Evolutionary conservation across 78 protist genomes (phyloP).

Genomic region (Paulinella micropora): DNA sequence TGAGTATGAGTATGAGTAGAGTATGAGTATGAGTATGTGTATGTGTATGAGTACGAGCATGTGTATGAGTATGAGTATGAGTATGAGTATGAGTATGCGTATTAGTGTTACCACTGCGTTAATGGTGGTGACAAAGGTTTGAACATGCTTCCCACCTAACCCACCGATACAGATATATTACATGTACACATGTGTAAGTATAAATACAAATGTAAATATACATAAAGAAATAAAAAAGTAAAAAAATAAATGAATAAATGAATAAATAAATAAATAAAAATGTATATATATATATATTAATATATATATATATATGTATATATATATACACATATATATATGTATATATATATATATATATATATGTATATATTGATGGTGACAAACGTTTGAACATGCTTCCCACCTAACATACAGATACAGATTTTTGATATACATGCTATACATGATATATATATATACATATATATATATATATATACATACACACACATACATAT

Average conservation of each 20-base stretch:
- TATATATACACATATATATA: neutral
- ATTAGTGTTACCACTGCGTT: neutral
- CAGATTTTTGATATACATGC: too few relatives aligned
- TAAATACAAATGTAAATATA: neutral
- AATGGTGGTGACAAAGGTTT: too few relatives aligned
- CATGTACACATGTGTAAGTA: neutral
- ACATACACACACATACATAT: neutral
- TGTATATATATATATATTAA: neutral
- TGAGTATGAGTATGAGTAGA: neutral
- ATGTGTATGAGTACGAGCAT: neutral
- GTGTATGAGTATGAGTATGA: neutral
- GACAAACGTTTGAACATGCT: too few relatives aligned
- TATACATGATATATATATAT: neutral
- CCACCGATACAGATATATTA: too few relatives aligned
- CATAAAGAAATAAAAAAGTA: too few relatives aligned
- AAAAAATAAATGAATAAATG: neutral
- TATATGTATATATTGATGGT: neutral
- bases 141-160: too few relatives aligned
- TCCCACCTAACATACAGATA: too few relatives aligned
- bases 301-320: neutral
- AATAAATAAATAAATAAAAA: neutral
- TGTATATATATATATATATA: neutral
- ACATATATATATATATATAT: neutral
- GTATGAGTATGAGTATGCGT: slow-evolving; percentile 1
- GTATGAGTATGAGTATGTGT: neutral